Base-by-base conservation (phyloP, 306 rosid species). In the Heteromeles arbutifolia region DNA sequence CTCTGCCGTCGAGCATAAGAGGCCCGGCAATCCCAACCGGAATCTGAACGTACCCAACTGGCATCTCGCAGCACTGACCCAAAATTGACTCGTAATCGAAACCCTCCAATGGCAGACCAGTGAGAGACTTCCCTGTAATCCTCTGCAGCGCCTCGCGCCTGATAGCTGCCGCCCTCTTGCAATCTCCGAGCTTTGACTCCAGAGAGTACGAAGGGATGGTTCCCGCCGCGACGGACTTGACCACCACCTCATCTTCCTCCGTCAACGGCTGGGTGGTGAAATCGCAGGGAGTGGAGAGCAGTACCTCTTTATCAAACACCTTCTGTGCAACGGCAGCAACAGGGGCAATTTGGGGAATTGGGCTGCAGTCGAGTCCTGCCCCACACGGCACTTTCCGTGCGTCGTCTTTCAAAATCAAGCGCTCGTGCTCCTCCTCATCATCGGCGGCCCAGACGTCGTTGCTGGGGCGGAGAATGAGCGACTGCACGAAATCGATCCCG, bases 11-110 rank as follows among this genome's bases (percentile, higher is more conserved):
- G 0, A 94, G 85, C 63, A 87, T 74, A 67, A 94, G 74, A 0
- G 98, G 98, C 1, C 98, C 98, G 0, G 95, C 97, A 19, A 94
- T 88, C 7, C 98, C 98, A 15, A 94, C 97, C 8, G 98, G 98
- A 73, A 94, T 85, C 77, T 90, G 97, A 3, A 94, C 66, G 29
- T 81, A 92, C 2, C 98, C 98, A 3, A 94, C 69, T 21, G 98
- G 98, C 97, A 92, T 90, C 76, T 94, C 98, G 13, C 97, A 94
- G 83, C 98, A 94, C 90, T 94, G 97, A 0, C 97, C 98, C 70
- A 92, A 58, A 24, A 94, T 90, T 1, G 98, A 82, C 2, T 80
- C 93, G 54, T 92, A 94, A 75, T 94, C 88, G 54, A 92, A 91
- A 5, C 94, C 93, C 19, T 90, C 95, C 19, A 87, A 48, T 0